These are phyloP conservation scores for Cadophora luteo-olivacea DNA, from an alignment of 2,329 filamentous ascomycete species.

Conservation along the genomic window DNA sequence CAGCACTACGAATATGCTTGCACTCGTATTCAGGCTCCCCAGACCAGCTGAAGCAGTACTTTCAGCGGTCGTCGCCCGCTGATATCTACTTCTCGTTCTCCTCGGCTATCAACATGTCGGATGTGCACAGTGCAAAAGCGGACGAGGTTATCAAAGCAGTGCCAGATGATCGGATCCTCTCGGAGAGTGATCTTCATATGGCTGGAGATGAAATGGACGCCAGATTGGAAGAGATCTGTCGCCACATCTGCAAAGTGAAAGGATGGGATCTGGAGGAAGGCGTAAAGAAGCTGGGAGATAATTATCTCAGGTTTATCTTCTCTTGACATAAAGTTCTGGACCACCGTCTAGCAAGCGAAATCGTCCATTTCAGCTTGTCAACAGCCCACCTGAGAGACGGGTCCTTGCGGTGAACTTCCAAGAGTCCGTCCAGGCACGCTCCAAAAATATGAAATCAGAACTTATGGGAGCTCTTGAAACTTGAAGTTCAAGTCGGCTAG, in stretches of 20 bases:
- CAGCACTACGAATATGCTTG: slow-evolving; percentile 79
- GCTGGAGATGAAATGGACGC: slow-evolving; percentile 84
- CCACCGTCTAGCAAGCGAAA: neutral
- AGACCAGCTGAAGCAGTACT: slow-evolving; percentile 79
- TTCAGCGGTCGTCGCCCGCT: slow-evolving; percentile 74
- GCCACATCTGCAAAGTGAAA: slow-evolving; percentile 79
- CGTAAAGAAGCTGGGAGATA: slow-evolving; percentile 68
- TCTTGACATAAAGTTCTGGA: slow-evolving; percentile 17
- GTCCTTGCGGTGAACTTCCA: neutral
- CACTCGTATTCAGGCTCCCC: slow-evolving; percentile 88
- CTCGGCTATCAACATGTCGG: slow-evolving; percentile 76
- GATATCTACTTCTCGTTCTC: slow-evolving; percentile 91
- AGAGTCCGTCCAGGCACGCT: neutral
- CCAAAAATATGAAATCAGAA: neutral
- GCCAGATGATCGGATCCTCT: slow-evolving; percentile 78
- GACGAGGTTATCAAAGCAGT: slow-evolving; percentile 71
- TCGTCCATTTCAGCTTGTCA: neutral
- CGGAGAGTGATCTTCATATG: slow-evolving; percentile 89
- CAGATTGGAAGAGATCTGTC: slow-evolving; percentile 74
- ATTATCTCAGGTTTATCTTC: slow-evolving; percentile 75
- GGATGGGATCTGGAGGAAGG: slow-evolving; percentile 80
- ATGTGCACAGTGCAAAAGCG: slow-evolving; percentile 52
- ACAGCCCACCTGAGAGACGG: neutral
- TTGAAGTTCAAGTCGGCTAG: too few relatives aligned
- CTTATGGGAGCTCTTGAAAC: too few relatives aligned